phyloP scores from a whole-genome alignment of 441 rosid species.

The Codiaeum variegatum region DNA sequence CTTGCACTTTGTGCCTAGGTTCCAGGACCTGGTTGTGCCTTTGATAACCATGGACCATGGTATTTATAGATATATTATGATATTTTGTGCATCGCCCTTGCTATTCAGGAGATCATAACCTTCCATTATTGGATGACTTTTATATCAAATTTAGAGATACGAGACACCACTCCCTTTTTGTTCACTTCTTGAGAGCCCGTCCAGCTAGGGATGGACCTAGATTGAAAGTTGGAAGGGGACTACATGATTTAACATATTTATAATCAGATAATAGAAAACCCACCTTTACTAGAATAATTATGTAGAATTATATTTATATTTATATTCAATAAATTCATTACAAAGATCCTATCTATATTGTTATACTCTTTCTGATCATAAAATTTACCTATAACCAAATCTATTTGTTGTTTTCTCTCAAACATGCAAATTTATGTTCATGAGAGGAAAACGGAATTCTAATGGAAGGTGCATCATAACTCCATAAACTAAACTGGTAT shows the following conservation, averaged over 20 bases:
- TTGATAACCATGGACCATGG: not conserved
- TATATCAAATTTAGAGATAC: slow-evolving; percentile 3
- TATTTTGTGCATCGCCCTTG: not conserved
- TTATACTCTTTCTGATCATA: too few relatives aligned
- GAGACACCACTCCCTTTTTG: not conserved
- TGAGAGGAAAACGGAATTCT: too few relatives aligned
- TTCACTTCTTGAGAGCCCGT: not conserved
- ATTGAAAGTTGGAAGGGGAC: not conserved
- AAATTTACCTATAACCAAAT: too few relatives aligned
- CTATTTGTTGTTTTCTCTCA: too few relatives aligned
- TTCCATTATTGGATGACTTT: not conserved
- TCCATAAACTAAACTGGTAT: too few relatives aligned
- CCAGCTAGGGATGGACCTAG: not conserved
- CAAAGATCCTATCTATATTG: not conserved
- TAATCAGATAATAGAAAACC: too few relatives aligned
- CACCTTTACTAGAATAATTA: not conserved
- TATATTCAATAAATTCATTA: not conserved
- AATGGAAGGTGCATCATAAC: too few relatives aligned
- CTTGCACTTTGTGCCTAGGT: too few relatives aligned
- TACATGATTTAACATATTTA: too few relatives aligned
- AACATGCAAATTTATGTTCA: too few relatives aligned
- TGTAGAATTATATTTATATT: not conserved
- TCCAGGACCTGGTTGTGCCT: too few relatives aligned
- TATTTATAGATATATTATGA: not conserved
- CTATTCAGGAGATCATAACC: slow-evolving; percentile 7